phyloP scores from a whole-genome alignment of 257 asterid genomes.

The Paulownia fortunei region DNA sequence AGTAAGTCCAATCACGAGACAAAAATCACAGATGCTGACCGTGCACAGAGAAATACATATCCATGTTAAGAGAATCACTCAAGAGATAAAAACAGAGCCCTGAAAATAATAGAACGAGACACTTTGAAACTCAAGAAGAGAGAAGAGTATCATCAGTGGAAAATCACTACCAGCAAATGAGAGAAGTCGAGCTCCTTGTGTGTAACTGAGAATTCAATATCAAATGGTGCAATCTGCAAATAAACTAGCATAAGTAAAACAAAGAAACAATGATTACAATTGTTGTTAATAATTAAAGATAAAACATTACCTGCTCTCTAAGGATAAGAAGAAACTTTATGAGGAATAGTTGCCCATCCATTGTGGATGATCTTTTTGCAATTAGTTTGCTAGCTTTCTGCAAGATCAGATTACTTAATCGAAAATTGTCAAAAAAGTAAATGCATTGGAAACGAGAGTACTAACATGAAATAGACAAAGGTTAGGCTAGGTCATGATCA shows the following conservation, averaged over 20 bases:
- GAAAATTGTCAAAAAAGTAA: conserved; percentile 25
- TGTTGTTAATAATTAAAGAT: conserved; percentile 24
- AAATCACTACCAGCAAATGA: conserved; percentile 83
- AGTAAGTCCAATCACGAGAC: conserved; percentile 10
- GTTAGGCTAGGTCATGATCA: conserved; percentile 13
- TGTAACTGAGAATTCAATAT: conserved; percentile 94
- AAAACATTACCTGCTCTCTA: conserved; percentile 81
- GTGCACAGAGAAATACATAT: conserved; percentile 4
- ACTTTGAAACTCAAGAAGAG: conserved; percentile 21
- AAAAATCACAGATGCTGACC: conserved; percentile 21
- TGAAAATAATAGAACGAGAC: conserved; percentile 21
- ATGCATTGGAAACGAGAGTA: conserved; percentile 31
- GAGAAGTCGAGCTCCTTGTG: conserved; percentile 99
- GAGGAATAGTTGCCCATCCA: conserved; percentile 96
- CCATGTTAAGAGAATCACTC: background rate
- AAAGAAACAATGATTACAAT: conserved; percentile 12
- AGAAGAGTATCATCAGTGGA: conserved; percentile 19
- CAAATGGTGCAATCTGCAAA: conserved; percentile 98
- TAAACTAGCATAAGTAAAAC: conserved; percentile 35
- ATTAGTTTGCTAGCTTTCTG: conserved; percentile 96
- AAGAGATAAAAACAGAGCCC: conserved; percentile 9
- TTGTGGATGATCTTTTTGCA: conserved; percentile 69
- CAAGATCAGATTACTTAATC: conserved; percentile 36
- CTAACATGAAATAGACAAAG: conserved; percentile 22
- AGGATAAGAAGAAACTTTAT: conserved; percentile 94